Evolutionary conservation across 257 asterid genomes (phyloP), one percentile per base, ranked within the genome.

Genomic region (Fraxinus quadrangulata): DNA sequence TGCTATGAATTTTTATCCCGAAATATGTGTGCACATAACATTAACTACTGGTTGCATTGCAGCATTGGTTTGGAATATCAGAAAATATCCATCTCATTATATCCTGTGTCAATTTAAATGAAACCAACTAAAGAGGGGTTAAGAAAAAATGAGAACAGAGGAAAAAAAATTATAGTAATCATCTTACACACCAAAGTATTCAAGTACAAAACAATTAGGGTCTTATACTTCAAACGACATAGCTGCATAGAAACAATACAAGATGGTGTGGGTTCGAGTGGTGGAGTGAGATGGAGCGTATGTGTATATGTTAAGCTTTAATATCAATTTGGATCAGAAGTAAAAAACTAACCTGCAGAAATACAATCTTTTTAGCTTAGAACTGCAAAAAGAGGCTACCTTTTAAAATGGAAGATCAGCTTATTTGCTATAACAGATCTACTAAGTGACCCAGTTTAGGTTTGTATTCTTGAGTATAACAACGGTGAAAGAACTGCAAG

Each of bases 401-500:
- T 54, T 39, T 54, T n/a, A 54, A 6, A 54, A 54, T 45, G 63
- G 21, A 51, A 51, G 8, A 54, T 54, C 24, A 24, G 17, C 33
- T 63, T 63, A 24, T 23, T 10, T 2, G 6, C 69, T 10, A 24
- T 63, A 13, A 24, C 69, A 63, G 69, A 63, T 19, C 8, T 24
- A 10, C 34, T 8, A 42, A 23, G 68, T 56, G 74, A 68, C 17
- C 17, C 61, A 70, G 39, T 47, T 81, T 34, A 72, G 70, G 77
- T 21, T 68, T 40, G 84, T 49, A 75, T 73, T 34, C 39, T 59
- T 67, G 31, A 74, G n/a, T 63, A 6, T 33, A 73, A 81, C 61
- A 75, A 79, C 28, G 72, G 59, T 56, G 70, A 30, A 70, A 24
- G 61, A 70, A 79, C 49, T 23, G 56, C 70, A 68, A 19, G 65